A percentile compares a stretch with the other conserved stretches of the same genome.
These are phyloP conservation scores for Saccharomyces kudriavzevii DNA, from an alignment of 805 yeast species.

Conservation along the genomic window DNA sequence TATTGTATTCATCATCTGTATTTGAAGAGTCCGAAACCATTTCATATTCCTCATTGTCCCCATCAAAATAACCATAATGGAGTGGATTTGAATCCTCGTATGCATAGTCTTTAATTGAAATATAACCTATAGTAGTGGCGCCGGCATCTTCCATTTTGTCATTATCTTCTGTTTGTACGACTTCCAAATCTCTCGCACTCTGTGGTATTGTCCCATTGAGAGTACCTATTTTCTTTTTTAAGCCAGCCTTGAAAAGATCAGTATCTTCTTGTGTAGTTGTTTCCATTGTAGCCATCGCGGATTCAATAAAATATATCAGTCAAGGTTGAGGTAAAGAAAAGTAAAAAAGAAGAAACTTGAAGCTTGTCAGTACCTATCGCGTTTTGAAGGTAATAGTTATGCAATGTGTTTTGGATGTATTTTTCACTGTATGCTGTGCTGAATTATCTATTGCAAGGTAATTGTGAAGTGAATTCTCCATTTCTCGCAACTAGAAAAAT, in stretches of 20 bases:
- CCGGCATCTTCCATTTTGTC: not conserved
- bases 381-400: not conserved
- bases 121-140: conserved; percentile 20
- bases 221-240: not conserved
- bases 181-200: not conserved
- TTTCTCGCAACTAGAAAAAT: not conserved
- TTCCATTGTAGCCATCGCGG: not conserved
- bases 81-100: conserved; percentile 63
- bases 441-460: not conserved
- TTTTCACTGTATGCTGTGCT: not conserved
- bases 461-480: not conserved
- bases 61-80: conserved; percentile 50
- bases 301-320: not conserved
- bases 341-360: not conserved
- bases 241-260: not conserved
- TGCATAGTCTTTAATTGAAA: conserved; percentile 74
- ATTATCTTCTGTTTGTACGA: not conserved
- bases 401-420: not conserved
- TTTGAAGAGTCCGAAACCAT: conserved; percentile 20
- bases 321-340: not conserved
- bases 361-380: not conserved
- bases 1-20: conserved; percentile 10
- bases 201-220: not conserved
- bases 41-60: conserved; percentile 17
- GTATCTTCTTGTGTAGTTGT: not conserved